These are phyloP conservation scores for Syzygium syzygioides DNA, from an alignment of 441 rosid species.

Conservation along the genomic window DNA sequence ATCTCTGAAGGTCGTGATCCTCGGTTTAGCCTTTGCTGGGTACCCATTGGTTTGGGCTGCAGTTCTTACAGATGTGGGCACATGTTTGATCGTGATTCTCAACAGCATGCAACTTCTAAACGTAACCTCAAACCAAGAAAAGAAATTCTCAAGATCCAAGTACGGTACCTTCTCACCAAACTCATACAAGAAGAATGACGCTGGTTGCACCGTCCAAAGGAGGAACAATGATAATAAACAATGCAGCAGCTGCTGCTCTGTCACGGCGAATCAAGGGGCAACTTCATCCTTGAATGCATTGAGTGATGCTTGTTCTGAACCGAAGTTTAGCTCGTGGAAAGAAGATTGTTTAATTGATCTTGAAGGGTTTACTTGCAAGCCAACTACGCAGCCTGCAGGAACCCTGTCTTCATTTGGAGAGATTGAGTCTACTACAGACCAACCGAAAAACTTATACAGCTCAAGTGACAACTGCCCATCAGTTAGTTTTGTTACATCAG, in stretches of 20 bases:
- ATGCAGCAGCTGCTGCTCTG: neutral
- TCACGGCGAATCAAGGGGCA: neutral
- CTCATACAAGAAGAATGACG: neutral
- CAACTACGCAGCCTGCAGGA: neutral
- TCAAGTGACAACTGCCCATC: neutral
- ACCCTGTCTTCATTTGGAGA: neutral
- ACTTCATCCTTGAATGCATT: neutral
- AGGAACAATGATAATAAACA: neutral
- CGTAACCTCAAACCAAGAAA: neutral
- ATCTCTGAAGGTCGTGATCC: conserved; percentile 44
- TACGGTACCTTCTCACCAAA: neutral
- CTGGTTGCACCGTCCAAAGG: neutral
- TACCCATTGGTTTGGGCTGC: conserved; percentile 96
- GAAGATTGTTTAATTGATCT: neutral
- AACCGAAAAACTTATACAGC: neutral
- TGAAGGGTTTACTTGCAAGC: neutral
- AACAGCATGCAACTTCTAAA: conserved; percentile 52
- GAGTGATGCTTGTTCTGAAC: neutral
- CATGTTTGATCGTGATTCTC: conserved; percentile 72
- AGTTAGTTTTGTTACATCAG: neutral
- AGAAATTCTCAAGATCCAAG: neutral
- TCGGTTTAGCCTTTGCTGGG: conserved; percentile 68
- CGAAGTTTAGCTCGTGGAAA: neutral
- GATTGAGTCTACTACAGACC: neutral
- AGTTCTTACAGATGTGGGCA: conserved; percentile 78